These are phyloP conservation scores for Tetracentron sinense DNA, from an alignment of 164 flowering plant genomes.

Conservation along the genomic window DNA sequence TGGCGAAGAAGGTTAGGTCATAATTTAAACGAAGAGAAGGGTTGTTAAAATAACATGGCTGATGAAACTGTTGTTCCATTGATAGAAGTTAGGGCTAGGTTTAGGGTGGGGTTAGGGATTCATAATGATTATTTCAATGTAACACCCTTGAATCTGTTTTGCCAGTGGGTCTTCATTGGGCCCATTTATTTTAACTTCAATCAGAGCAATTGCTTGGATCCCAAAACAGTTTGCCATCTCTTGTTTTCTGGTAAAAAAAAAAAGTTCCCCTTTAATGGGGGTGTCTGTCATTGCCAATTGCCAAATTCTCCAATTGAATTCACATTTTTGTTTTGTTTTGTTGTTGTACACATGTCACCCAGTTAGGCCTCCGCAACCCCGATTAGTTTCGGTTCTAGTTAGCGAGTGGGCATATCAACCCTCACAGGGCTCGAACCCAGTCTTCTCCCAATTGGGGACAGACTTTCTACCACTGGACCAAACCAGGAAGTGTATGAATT, in stretches of 20 bases:
- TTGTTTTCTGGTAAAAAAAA: conserved; percentile 6
- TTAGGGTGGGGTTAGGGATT: conserved; percentile 17
- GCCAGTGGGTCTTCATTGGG: conserved; percentile 28
- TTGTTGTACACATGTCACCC: too few species aligned
- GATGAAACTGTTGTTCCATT: conserved; percentile 23
- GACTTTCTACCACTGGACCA: too few species aligned
- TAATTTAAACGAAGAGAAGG: not conserved
- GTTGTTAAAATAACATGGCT: conserved; percentile 26
- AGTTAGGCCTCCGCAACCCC: too few species aligned
- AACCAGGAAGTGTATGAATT: too few species aligned
- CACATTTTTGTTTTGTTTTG: too few species aligned
- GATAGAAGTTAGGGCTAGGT: conserved; percentile 26
- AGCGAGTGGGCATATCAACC: too few species aligned
- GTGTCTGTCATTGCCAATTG: not conserved
- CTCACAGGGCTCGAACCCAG: too few species aligned
- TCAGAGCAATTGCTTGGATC: conserved; percentile 23
- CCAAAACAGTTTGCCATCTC: conserved; percentile 4
- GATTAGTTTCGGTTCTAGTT: too few species aligned
- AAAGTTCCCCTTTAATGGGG: not conserved
- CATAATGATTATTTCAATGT: conserved; percentile 22
- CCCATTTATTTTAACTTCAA: conserved; percentile 22
- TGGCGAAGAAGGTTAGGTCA: conserved; percentile 43
- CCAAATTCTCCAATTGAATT: too few species aligned
- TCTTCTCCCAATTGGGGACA: too few species aligned
- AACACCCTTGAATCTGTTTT: conserved; percentile 20